These are phyloP conservation scores for Miscanthus lutarioriparius DNA, from an alignment of 176 grass and related monocot species.

Conservation along the genomic window DNA sequence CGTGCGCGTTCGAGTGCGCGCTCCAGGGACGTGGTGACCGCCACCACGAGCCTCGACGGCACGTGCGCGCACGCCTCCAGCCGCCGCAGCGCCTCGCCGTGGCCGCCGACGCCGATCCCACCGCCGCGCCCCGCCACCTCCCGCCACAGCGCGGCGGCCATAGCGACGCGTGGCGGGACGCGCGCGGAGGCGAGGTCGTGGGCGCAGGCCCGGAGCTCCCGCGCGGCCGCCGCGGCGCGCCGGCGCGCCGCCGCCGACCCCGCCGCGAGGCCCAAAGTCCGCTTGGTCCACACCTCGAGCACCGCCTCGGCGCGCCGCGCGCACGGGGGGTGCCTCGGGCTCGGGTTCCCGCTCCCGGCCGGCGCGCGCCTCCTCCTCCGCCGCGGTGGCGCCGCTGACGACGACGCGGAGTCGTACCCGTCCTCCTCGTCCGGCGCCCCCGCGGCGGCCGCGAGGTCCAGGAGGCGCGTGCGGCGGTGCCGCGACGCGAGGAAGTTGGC, in stretches of 20 bases:
- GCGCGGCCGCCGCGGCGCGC: constrained; percentile 14
- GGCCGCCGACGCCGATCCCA: neutral
- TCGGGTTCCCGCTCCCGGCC: neutral
- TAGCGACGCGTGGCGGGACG: constrained; percentile 32
- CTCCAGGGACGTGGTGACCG: constrained; percentile 35
- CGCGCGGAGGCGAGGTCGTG: neutral
- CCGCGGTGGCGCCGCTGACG: neutral
- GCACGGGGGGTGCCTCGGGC: too few relatives aligned
- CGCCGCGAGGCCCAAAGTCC: constrained; percentile 27
- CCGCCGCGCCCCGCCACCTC: neutral
- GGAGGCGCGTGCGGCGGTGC: constrained; percentile 52
- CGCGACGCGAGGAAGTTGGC: constrained; percentile 90
- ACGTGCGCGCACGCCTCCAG: constrained; percentile 54
- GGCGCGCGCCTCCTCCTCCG: neutral
- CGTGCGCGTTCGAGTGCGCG: neutral
- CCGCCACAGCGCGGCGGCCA: constrained; percentile 49
- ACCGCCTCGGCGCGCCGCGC: constrained; percentile 29
- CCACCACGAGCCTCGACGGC: constrained; percentile 30
- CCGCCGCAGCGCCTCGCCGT: constrained; percentile 23
- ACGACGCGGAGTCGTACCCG: neutral
- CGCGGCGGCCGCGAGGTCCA: neutral
- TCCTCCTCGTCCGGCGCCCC: neutral
- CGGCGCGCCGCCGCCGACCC: neutral
- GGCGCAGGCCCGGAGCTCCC: constrained; percentile 4
- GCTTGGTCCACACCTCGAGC: constrained; percentile 41